Conservation (phyloP, 2,329 filamentous ascomycete species). For the Ophiocordyceps polyrhachis-furcata region DNA sequence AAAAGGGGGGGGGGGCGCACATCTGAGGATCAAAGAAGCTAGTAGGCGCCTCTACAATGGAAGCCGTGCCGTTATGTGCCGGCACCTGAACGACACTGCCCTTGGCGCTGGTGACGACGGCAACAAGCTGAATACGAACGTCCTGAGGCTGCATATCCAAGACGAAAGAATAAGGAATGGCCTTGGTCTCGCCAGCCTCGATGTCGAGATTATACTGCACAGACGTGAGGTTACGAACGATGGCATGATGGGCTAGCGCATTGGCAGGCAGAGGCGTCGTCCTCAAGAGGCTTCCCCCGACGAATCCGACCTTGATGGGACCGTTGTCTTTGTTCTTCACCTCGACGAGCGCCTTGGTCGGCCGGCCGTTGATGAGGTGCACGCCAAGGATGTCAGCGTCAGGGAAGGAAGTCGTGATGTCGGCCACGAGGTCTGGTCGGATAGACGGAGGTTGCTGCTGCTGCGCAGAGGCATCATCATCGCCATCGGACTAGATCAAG, state of each 20-base stretch:
- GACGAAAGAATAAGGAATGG: conserved; percentile 64
- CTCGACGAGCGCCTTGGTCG: conserved; percentile 66
- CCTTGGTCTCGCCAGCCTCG: conserved; percentile 56
- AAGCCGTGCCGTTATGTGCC: conserved; percentile 67
- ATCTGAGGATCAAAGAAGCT: conserved; percentile 92
- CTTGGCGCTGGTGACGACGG: conserved; percentile 49
- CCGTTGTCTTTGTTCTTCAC: conserved; percentile 68
- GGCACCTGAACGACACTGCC: conserved; percentile 57
- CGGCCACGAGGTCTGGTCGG: conserved; percentile 21
- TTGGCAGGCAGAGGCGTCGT: conserved; percentile 31
- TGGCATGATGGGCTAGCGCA: conserved; percentile 26
- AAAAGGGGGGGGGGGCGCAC: conserved; percentile 30
- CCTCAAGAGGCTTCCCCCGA: conserved; percentile 55
- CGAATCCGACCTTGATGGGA: conserved; percentile 55
- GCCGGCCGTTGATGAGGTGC: conserved; percentile 83
- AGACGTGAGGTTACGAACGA: conserved; percentile 72
- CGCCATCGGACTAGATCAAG: too few relatives aligned
- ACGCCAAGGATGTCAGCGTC: conserved; percentile 77
- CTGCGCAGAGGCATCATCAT: too few relatives aligned
- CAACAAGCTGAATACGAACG: conserved; percentile 56
- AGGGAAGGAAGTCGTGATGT: conserved; percentile 43
- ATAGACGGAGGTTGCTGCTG: too few relatives aligned
- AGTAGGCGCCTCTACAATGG: conserved; percentile 75
- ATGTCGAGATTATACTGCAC: conserved; percentile 57
- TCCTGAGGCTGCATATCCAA: conserved; percentile 91